Evolutionary conservation across 2,329 filamentous ascomycete genomes (phyloP), one percentile per base, ranked within the genome.

Genomic region (Pseudogymnoascus sp.): DNA sequence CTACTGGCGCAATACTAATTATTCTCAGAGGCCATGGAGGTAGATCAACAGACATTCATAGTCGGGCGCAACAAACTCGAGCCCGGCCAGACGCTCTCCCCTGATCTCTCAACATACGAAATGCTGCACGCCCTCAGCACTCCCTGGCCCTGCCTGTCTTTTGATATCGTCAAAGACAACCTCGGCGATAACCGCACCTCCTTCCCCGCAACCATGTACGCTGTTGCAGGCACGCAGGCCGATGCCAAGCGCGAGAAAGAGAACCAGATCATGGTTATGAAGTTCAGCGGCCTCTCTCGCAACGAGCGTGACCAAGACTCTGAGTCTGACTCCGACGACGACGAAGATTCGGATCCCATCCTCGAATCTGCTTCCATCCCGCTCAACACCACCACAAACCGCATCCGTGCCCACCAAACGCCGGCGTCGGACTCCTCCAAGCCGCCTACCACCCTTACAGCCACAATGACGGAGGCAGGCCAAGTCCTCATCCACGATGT

Each of bases 121-220:
- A 95, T 99, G 91, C 85, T 99, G 63, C 94, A 99, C 79, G 91
- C 86, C 64, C 83, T 99, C 65, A 94, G 89, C 74, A 92, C 92
- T 6, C 91, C 91, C 1, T 99, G 94, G 94, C 94, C 94, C 2
- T 99, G 94, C 73, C 82, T 99, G 14, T 97, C 93, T 1, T 96
- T 97, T 75, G 94, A 97, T 73, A 88, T 99, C 63, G 76, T 99
- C 64, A 87, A 82, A 68, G 94, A 99, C 76, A 80, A 81, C 59
- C 82, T 99, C 15, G 94, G 94, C 67, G 88, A 96, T 72, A 86
- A 91, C 74, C 88, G 94, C 71, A 95, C 88, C 74, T 86, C 88
- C n/a, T 99, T 95, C 75, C 94, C 94, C 25, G 91, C 91, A 58
- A 97, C 93, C 62, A 88, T 97, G 77, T 99, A 97, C 77, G 88